phyloP scores from a whole-genome alignment of 2,329 filamentous ascomycete genomes.

The Aspergillus glaucus region DNA sequence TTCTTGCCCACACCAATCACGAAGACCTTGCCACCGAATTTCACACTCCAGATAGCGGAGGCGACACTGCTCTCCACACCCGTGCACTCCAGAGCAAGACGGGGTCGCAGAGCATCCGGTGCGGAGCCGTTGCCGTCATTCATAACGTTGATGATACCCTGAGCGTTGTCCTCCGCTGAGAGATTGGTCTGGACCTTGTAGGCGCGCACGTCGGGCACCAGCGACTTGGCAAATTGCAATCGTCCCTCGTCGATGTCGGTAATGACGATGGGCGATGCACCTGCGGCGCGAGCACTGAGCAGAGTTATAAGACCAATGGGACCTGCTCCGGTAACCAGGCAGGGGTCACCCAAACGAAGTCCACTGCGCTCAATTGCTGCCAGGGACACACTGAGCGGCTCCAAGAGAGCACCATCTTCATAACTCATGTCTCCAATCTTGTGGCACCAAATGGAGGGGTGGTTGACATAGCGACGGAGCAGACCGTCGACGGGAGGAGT shows the following conservation, averaged over 20 bases:
- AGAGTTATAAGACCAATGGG: constrained; percentile 89
- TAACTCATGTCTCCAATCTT: constrained; percentile 90
- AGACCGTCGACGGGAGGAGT: constrained; percentile 86
- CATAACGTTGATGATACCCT: constrained; percentile 62
- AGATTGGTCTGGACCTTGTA: constrained; percentile 47
- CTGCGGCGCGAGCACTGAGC: constrained; percentile 76
- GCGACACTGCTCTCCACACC: constrained; percentile 86
- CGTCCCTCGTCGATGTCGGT: constrained; percentile 89
- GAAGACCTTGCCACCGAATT: constrained; percentile 96
- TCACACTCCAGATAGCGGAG: constrained; percentile 79
- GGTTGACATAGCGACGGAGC: constrained; percentile 86
- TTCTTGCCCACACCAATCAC: constrained; percentile 93
- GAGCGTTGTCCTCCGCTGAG: constrained; percentile 63
- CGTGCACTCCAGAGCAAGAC: constrained; percentile 83
- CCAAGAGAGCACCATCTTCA: constrained; percentile 83
- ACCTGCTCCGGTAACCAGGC: constrained; percentile 85
- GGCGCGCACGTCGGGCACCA: constrained; percentile 72
- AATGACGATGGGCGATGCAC: constrained; percentile 84
- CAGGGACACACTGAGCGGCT: constrained; percentile 82
- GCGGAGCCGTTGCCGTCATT: constrained; percentile 41
- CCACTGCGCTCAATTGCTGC: constrained; percentile 80
- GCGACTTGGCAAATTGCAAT: constrained; percentile 73
- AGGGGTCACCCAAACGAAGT: constrained; percentile 75
- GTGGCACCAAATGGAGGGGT: constrained; percentile 91
- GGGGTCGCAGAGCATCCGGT: constrained; percentile 63